These are phyloP conservation scores for Goffeauzyma gilvescens DNA, from an alignment of 768 basidiomycete genomes.

Conservation along the genomic window DNA sequence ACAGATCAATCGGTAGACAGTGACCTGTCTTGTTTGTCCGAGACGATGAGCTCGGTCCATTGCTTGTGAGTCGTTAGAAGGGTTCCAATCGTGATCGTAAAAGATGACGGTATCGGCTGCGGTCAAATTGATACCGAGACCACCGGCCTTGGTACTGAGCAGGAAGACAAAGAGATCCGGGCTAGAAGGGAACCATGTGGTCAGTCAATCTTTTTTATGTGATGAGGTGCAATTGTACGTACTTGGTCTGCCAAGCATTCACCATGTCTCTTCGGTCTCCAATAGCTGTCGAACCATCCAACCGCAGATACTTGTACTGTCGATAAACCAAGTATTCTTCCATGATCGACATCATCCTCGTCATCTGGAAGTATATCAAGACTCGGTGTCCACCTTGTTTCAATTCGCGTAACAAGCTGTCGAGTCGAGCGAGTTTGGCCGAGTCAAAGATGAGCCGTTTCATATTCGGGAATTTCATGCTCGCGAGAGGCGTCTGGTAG, in stretches of 20 bases:
- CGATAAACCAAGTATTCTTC: conserved; percentile 95
- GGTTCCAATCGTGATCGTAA: conserved; percentile 92
- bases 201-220: neutral
- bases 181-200: conserved; percentile 34
- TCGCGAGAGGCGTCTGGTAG: conserved; percentile 58
- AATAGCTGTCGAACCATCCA: conserved; percentile 84
- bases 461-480: conserved; percentile 83
- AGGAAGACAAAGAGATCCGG: conserved; percentile 77
- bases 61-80: conserved; percentile 90
- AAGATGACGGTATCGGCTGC: conserved; percentile 82
- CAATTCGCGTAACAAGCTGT: conserved; percentile 71
- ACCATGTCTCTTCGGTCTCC: conserved; percentile 98
- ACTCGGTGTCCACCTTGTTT: conserved; percentile 85
- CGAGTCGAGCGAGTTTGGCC: conserved; percentile 80
- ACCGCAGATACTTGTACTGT: conserved; percentile 79
- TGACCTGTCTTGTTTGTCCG: conserved; percentile 91
- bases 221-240: conserved; percentile 18
- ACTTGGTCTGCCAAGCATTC: conserved; percentile 97
- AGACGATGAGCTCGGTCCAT: conserved; percentile 97
- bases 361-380: conserved; percentile 98
- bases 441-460: conserved; percentile 91
- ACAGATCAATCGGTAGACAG: conserved; percentile 85
- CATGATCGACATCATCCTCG: conserved; percentile 97
- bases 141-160: conserved; percentile 84
- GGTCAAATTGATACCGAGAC: conserved; percentile 40